phyloP scores from a whole-genome alignment of 164 flowering plant genomes.

The Macadamia integrifolia region DNA sequence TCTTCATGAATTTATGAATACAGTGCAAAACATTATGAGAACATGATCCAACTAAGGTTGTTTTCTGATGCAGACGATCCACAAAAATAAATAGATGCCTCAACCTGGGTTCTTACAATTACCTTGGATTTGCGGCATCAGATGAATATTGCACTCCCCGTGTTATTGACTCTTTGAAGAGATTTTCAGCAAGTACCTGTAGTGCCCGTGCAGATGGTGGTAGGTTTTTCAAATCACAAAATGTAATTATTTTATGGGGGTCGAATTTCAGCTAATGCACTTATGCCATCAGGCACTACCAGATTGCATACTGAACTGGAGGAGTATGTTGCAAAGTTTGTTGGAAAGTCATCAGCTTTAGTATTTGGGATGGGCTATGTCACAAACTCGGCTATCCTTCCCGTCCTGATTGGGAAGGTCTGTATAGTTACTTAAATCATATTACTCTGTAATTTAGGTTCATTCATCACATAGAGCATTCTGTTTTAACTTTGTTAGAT shows the following conservation, averaged over 20 bases:
- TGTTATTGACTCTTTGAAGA: conserved; percentile 70
- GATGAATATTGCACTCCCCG: conserved; percentile 99
- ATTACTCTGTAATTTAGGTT: background rate
- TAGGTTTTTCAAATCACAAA: conserved; percentile 17
- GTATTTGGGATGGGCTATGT: conserved; percentile 96
- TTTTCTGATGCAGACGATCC: conserved; percentile 59
- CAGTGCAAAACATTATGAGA: background rate
- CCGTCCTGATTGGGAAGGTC: conserved; percentile 86
- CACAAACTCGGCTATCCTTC: conserved; percentile 89
- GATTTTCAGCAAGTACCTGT: conserved; percentile 80
- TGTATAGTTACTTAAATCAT: background rate
- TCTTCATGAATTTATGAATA: background rate
- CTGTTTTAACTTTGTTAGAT: background rate
- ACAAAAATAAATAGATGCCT: conserved; percentile 56
- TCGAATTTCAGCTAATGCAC: conserved; percentile 9
- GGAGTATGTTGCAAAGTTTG: conserved; percentile 76
- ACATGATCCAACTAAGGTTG: conserved; percentile 1
- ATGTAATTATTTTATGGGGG: background rate
- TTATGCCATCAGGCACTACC: conserved; percentile 59
- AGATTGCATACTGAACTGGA: conserved; percentile 73
- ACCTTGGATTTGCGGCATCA: conserved; percentile 91
- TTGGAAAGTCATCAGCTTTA: conserved; percentile 83
- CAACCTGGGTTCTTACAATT: conserved; percentile 96
- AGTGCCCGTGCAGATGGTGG: conserved; percentile 92
- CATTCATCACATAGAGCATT: background rate